Conservation (phyloP, 352 stramenopile species). For the Globisporangium alternatum region DNA sequence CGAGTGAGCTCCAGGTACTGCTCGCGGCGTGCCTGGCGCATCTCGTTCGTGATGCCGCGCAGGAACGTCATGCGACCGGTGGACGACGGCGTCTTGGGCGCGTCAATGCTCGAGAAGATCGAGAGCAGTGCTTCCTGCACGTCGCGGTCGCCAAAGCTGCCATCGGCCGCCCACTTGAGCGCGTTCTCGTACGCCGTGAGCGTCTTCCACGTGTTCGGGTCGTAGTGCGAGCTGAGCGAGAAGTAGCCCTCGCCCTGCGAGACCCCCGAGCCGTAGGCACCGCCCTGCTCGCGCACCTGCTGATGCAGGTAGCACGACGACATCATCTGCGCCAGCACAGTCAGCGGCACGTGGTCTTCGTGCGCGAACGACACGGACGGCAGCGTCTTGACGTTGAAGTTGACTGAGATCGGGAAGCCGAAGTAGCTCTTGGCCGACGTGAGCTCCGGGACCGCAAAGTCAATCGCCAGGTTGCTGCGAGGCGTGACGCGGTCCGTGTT, state of each 20-base stretch:
- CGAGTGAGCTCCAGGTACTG: conserved; percentile 58
- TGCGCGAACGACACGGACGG: conserved; percentile 72
- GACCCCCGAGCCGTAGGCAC: conserved; percentile 72
- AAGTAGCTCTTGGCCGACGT: conserved; percentile 59
- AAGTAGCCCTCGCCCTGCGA: conserved; percentile 78
- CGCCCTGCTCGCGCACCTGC: conserved; percentile 75
- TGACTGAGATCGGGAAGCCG: conserved; percentile 75
- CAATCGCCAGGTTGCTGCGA: conserved; percentile 14
- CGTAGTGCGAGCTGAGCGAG: conserved; percentile 81
- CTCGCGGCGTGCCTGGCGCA: conserved; percentile 66
- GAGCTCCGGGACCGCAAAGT: conserved; percentile 20
- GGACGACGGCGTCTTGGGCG: conserved; percentile 71
- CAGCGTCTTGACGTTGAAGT: conserved; percentile 81
- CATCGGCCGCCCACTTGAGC: conserved; percentile 43
- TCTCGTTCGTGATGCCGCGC: conserved; percentile 81
- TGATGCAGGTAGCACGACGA: conserved; percentile 84
- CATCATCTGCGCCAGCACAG: conserved; percentile 77
- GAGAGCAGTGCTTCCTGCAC: conserved; percentile 79
- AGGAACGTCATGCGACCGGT: conserved; percentile 78
- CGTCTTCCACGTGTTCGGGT: conserved; percentile 80
- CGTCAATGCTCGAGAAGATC: conserved; percentile 72
- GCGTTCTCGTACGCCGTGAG: conserved; percentile 68
- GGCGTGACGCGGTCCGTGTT: conserved; percentile 12
- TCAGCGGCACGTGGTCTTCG: conserved; percentile 69
- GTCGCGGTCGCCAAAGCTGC: conserved; percentile 66